Evolutionary conservation across 2,329 filamentous ascomycete genomes (phyloP).

Genomic region (Xylaria digitata): DNA sequence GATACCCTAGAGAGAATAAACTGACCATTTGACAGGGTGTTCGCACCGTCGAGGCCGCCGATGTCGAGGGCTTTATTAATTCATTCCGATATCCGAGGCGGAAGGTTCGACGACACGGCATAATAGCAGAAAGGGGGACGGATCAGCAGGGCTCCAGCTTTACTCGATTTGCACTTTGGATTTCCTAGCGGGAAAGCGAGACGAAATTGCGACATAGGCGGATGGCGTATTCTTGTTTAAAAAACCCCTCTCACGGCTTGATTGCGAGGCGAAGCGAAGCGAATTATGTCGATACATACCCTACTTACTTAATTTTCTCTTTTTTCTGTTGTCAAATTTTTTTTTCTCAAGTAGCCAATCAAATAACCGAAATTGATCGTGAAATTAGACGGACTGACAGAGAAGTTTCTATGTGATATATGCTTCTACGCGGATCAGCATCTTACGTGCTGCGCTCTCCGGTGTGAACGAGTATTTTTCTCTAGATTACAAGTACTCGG

Average conservation of each 20-base stretch:
- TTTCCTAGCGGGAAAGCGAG: conserved; percentile 7
- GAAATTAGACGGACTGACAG: too few species aligned
- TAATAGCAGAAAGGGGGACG: background rate
- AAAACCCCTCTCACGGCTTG: background rate
- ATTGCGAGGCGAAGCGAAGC: background rate
- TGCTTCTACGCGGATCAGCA: too few species aligned
- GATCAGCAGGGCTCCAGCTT: background rate
- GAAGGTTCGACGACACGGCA: background rate
- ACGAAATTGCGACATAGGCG: background rate
- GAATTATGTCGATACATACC: background rate
- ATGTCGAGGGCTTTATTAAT: conserved; percentile 45
- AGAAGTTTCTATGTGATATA: too few species aligned
- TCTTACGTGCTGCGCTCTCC: too few species aligned
- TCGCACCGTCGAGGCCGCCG: conserved; percentile 52
- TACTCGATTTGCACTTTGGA: conserved; percentile 1
- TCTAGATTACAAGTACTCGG: too few species aligned
- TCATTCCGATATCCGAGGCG: background rate
- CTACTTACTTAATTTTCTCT: too few species aligned
- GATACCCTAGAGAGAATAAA: conserved; percentile 27
- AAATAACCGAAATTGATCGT: too few species aligned
- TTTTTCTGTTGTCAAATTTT: too few species aligned
- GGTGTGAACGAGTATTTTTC: too few species aligned
- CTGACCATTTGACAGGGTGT: conserved; percentile 51
- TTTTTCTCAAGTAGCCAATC: too few species aligned
- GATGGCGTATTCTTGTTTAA: background rate